Evolutionary conservation across 495 filamentous ascomycete species (phyloP), one percentile per base, ranked within the genome.

Genomic region (Penicillium desertorum): DNA sequence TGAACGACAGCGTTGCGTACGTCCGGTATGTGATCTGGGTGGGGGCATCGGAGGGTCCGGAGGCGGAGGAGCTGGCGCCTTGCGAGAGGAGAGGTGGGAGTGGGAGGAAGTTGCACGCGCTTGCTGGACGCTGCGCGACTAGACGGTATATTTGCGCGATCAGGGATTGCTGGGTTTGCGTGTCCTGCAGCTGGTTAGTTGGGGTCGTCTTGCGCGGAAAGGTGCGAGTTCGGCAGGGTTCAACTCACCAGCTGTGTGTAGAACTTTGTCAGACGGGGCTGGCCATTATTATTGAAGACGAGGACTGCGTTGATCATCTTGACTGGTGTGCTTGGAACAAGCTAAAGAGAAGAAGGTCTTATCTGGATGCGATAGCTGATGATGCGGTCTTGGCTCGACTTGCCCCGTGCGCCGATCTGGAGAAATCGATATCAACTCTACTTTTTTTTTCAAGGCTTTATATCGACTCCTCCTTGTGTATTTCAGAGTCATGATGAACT

Each of bases 131-230:
- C 74, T 92, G 89, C 49, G 92, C 85, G 52, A 98, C 92, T 22
- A 99, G 88, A n/a, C 88, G 88, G 79, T 97, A 99, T 71, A 98
- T 98, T 73, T 99, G 92, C 45, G 88, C 88, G 62, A 99, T 95
- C 57, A 99, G 86, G 11, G 90, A 87, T 77, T 99, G 95, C 72
- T 98, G 93, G 23, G 96, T 91, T 72, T 86, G 87, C 16, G 92
- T 96, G 67, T 96, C 92, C 92, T 96, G 71, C 30, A 7, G 23
- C 29, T n/a, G 11, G 9, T 57, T 25, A 52, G 56, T 62, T 58
- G 46, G 57, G 32, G 50, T 53, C 45, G 36, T 45, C 27, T 19
- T 10, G 39, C 27, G 43, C 22, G 29, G 23, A 25, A 25, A 25
- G 45, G 43, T 6, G 29, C 50, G 14, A 36, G 32, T n/a, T 29